These are phyloP conservation scores for Nectriaceae sp. DNA, from an alignment of 2,329 filamentous ascomycete genomes.

Conservation along the genomic window DNA sequence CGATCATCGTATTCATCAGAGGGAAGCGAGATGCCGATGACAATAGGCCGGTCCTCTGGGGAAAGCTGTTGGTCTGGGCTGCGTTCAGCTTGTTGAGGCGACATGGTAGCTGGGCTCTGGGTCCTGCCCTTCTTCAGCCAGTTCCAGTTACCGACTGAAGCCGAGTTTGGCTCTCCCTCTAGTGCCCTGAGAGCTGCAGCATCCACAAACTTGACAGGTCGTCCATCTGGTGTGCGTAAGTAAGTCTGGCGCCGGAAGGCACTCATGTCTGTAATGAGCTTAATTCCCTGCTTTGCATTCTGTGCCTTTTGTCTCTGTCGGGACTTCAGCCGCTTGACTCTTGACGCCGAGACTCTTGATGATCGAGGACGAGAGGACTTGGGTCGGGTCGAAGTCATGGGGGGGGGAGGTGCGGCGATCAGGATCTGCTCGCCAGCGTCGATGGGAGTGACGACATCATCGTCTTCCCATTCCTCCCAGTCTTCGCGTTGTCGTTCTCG, in stretches of 20 bases:
- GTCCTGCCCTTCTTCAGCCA: constrained; percentile 51
- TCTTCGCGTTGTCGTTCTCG: constrained; percentile 38
- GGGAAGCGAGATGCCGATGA: constrained; percentile 70
- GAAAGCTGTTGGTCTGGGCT: constrained; percentile 54
- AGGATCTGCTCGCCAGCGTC: constrained; percentile 40
- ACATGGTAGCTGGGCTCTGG: constrained; percentile 28
- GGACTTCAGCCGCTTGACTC: constrained; percentile 54
- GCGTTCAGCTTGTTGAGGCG: constrained; percentile 29
- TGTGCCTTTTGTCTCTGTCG: constrained; percentile 61
- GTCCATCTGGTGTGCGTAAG: constrained; percentile 31
- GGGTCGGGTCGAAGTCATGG: constrained; percentile 13
- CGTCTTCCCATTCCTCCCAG: constrained; percentile 58
- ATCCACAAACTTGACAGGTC: constrained; percentile 54
- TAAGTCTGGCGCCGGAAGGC: constrained; percentile 47
- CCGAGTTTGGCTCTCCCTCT: constrained; percentile 55
- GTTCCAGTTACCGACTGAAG: constrained; percentile 58
- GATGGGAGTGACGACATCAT: constrained; percentile 44
- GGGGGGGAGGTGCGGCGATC: constrained; percentile 23
- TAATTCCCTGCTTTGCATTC: constrained; percentile 65
- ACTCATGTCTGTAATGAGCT: constrained; percentile 69
- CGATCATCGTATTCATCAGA: constrained; percentile 37
- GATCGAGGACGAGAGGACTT: constrained; percentile 23
- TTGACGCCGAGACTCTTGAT: constrained; percentile 41
- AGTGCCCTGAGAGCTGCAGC: constrained; percentile 60
- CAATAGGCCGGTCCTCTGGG: constrained; percentile 69